A percentile compares a stretch with the other conserved stretches of the same genome.
Evolutionary conservation across 2,329 filamentous ascomycete species (phyloP).

Genomic region (Phaeosphaeria sp.): DNA sequence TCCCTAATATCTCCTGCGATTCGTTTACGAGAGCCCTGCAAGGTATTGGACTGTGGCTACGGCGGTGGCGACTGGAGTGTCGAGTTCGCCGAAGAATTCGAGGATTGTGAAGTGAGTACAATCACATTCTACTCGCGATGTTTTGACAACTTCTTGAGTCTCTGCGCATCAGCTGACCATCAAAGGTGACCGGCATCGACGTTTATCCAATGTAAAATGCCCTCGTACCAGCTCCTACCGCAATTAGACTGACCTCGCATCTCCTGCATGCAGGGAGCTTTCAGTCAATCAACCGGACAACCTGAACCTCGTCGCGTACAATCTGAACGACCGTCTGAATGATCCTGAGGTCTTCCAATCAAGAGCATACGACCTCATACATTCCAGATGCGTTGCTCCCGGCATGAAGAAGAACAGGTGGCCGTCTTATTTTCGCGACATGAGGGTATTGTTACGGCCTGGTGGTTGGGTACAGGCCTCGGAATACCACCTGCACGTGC

Average conservation of each 20-base stretch:
- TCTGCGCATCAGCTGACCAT: slow-evolving; percentile 17
- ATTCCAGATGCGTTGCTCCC: slow-evolving; percentile 74
- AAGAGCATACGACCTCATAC: slow-evolving; percentile 80
- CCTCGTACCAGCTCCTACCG: neutral
- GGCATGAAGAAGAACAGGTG: slow-evolving; percentile 78
- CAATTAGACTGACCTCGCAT: neutral
- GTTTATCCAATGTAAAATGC: slow-evolving; percentile 42
- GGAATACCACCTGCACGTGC: slow-evolving; percentile 85
- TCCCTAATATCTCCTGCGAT: slow-evolving; percentile 39
- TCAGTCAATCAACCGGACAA: slow-evolving; percentile 46
- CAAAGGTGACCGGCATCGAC: slow-evolving; percentile 47
- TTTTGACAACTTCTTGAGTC: neutral
- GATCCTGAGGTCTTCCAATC: slow-evolving; percentile 60
- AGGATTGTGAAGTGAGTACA: slow-evolving; percentile 45
- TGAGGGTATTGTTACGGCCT: slow-evolving; percentile 72
- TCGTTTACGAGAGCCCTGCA: slow-evolving; percentile 30
- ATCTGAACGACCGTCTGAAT: slow-evolving; percentile 49
- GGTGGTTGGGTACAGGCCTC: slow-evolving; percentile 88
- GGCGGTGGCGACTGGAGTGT: slow-evolving; percentile 48
- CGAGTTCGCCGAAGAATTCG: slow-evolving; percentile 45
- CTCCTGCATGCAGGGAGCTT: neutral
- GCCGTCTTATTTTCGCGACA: slow-evolving; percentile 77
- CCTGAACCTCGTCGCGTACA: slow-evolving; percentile 40
- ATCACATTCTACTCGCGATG: neutral
- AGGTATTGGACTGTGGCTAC: slow-evolving; percentile 50